Evolutionary conservation across 176 grass and related monocot species (phyloP).

Genomic region (Themeda triandra): DNA sequence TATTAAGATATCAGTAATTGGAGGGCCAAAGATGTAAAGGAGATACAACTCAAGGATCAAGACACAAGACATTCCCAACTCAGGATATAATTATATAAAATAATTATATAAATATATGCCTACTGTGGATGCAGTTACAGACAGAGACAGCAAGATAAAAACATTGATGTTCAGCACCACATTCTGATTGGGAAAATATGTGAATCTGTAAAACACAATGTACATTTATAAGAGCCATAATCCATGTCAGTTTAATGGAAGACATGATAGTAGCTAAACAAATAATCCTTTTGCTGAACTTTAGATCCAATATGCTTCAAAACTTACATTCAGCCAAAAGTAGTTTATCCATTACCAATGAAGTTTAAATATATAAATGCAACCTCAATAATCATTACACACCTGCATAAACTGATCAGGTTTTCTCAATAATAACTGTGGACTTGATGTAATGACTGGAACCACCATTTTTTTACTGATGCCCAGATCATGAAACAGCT

Average conservation of each 20-base stretch:
- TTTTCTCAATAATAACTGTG: constrained; percentile 84
- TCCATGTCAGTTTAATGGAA: not conserved
- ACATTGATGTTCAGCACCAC: not conserved
- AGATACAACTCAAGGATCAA: not conserved
- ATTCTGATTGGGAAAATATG: not conserved
- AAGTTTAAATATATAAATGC: not conserved
- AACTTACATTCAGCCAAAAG: constrained; percentile 11
- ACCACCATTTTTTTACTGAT: constrained; percentile 66
- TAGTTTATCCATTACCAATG: constrained; percentile 6
- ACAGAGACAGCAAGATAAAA: not conserved
- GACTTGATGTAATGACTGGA: constrained; percentile 81
- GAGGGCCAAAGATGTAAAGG: not conserved
- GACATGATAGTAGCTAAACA: not conserved
- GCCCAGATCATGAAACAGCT: constrained; percentile 62
- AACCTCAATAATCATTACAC: not conserved
- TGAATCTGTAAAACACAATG: not conserved
- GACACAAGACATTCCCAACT: not conserved
- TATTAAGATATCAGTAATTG: not conserved
- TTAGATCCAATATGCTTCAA: not conserved
- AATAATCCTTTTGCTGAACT: not conserved
- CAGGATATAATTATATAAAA: not conserved
- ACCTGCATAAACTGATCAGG: constrained; percentile 74
- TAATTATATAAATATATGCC: not conserved
- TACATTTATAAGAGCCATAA: not conserved
- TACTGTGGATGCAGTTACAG: not conserved